phyloP scores from a whole-genome alignment of 1,139 yeast genomes.

The Blastobotrys elegans region DNA sequence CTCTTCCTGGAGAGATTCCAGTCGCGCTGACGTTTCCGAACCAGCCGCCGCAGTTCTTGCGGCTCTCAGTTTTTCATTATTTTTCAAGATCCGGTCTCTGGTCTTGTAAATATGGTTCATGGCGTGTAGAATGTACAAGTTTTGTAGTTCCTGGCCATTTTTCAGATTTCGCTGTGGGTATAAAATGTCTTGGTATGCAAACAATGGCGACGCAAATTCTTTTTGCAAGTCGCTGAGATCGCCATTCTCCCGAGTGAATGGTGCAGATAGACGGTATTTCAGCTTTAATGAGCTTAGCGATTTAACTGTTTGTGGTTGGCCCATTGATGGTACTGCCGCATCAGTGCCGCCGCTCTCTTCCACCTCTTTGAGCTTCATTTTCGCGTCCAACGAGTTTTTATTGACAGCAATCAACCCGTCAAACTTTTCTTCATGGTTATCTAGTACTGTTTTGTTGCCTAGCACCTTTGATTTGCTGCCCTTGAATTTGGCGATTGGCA shows the following conservation, averaged over 20 bases:
- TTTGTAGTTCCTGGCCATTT: slow-evolving; percentile 49
- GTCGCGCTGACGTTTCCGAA: slow-evolving; percentile 21
- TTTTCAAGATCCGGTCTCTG: slow-evolving; percentile 71
- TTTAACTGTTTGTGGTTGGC: not conserved
- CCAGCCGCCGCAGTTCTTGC: slow-evolving; percentile 37
- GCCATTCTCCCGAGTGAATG: slow-evolving; percentile 25
- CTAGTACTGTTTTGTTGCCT: slow-evolving; percentile 5
- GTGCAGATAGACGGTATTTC: slow-evolving; percentile 30
- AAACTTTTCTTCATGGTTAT: not conserved
- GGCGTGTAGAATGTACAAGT: slow-evolving; percentile 64
- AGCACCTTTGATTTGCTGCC: slow-evolving; percentile 7
- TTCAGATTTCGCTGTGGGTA: slow-evolving; percentile 51
- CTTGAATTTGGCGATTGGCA: slow-evolving; percentile 4
- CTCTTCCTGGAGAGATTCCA: slow-evolving; percentile 41
- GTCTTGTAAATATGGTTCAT: slow-evolving; percentile 83
- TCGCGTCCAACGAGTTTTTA: not conserved
- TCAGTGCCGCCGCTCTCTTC: not conserved
- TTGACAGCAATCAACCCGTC: not conserved
- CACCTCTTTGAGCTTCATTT: not conserved
- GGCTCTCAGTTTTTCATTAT: slow-evolving; percentile 54
- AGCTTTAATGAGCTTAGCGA: slow-evolving; percentile 18
- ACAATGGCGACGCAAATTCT: slow-evolving; percentile 53
- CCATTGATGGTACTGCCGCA: not conserved
- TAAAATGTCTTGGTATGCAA: slow-evolving; percentile 67
- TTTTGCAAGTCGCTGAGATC: slow-evolving; percentile 38